A percentile compares a stretch with the other conserved stretches of the same genome.
phyloP scores from a whole-genome alignment of 257 asterid species.

The Echium plantagineum region DNA sequence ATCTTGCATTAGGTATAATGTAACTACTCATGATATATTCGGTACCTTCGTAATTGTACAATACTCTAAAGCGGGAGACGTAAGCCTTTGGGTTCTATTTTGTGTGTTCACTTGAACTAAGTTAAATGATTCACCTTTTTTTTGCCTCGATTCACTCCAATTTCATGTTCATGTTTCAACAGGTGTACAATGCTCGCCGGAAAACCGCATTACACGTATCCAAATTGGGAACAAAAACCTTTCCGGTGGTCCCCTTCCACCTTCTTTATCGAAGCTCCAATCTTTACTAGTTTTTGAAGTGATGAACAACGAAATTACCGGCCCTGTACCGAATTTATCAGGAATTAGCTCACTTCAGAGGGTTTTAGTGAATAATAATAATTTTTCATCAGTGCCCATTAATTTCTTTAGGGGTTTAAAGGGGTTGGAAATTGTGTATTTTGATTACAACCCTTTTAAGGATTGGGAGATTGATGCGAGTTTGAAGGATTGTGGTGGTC shows the following conservation, averaged over 20 bases:
- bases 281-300: conserved; percentile 26
- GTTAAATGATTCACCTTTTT: too few species aligned
- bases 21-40: too few species aligned
- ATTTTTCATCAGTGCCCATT: conserved; percentile 38
- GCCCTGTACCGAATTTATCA: conserved; percentile 50
- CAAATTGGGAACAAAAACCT: conserved; percentile 42
- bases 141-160: too few species aligned
- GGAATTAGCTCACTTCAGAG: conserved; percentile 29
- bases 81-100: too few species aligned
- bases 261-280: conserved; percentile 38
- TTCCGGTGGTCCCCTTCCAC: conserved; percentile 26
- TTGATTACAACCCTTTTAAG: conserved; percentile 40
- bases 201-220: conserved; percentile 40
- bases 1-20: too few species aligned
- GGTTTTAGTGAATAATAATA: conserved; percentile 42
- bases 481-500: conserved; percentile 39
- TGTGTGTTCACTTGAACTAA: too few species aligned
- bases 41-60: too few species aligned
- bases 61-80: too few species aligned
- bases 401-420: conserved; percentile 51
- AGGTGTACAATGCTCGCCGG: conserved; percentile 23
- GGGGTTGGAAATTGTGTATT: conserved; percentile 37
- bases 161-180: too few species aligned
- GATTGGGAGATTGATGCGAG: conserved; percentile 44
- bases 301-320: conserved; percentile 40